A percentile compares a stretch with the other conserved stretches of the same genome.
These are phyloP conservation scores for Globisporangium ultimum DNA, from an alignment of 352 stramenopile genomes.

Conservation along the genomic window DNA sequence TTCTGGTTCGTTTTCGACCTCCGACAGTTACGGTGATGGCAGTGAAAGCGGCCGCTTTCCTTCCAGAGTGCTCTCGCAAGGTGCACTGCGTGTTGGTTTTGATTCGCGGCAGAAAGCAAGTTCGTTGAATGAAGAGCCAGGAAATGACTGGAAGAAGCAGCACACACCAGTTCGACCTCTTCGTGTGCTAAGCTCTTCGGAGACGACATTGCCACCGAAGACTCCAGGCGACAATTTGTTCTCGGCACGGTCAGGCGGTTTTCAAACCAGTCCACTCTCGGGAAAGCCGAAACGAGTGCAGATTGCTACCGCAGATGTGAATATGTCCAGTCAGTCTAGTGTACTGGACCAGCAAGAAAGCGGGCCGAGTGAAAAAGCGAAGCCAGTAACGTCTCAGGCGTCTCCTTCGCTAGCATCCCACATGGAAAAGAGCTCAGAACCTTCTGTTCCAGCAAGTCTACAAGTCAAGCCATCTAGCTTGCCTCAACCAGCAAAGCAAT, in stretches of 20 bases:
- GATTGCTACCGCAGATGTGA: conserved; percentile 14
- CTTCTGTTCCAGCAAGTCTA: conserved; percentile 15
- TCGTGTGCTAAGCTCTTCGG: conserved; percentile 31
- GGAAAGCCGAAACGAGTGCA: conserved; percentile 40
- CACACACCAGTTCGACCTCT: conserved; percentile 23
- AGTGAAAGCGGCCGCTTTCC: conserved; percentile 6
- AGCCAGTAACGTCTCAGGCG: not conserved
- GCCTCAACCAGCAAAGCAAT: conserved; percentile 9
- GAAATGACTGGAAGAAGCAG: conserved; percentile 22
- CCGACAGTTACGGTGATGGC: conserved; percentile 2
- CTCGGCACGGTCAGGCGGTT: conserved; percentile 24
- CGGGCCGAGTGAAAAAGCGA: conserved; percentile 1
- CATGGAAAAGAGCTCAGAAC: too few species aligned
- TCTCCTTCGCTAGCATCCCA: too few species aligned
- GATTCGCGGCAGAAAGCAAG: conserved; percentile 23
- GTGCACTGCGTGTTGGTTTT: conserved; percentile 37
- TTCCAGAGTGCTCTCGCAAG: conserved; percentile 37
- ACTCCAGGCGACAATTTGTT: conserved; percentile 28
- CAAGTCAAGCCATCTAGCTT: conserved; percentile 13
- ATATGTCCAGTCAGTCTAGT: conserved; percentile 4
- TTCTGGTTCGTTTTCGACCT: not conserved
- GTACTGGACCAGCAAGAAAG: conserved; percentile 12
- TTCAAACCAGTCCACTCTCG: conserved; percentile 24
- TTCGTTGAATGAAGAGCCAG: conserved; percentile 17
- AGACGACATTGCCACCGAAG: conserved; percentile 17